Base-by-base conservation (phyloP, 371 early-diverging fungal genomes). In the Syncephalastrum racemosum region DNA sequence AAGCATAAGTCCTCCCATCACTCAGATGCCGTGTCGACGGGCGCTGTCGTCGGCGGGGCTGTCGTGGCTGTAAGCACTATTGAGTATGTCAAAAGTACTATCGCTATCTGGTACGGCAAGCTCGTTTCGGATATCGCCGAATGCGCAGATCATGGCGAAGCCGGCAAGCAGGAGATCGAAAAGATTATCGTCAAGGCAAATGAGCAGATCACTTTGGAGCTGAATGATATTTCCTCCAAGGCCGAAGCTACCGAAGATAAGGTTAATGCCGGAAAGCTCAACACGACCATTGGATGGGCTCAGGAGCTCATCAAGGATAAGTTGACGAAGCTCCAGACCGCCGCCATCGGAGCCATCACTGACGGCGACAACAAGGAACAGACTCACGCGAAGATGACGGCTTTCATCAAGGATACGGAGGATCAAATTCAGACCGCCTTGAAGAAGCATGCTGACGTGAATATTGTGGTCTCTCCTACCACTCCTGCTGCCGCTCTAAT, bases 41-140 rank as follows among this genome's bases (percentile, higher is more conserved):
- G 20, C 22, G 56, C 36, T 36, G 39, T 16, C 18, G 54, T 46
- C 13, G 54, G 24, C 24, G 54, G 58, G 22, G 50, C 31, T 0
- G 58, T 50, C 8, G 51, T 57, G n/a, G 23, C 27, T 14, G 31
- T 58, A 18, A 44, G 50, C 20, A 51, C 45, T 45, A 58, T 50
- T 18, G 54, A 45, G 1, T 41, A 68, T 52, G 64, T 66, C 15
- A 60, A 70, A 47, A 64, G 63, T 6, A 58, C 56, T n/a, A 24
- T 73, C 10, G 50, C 62, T 12, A 54, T 56, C 15, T 71, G 72
- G 72, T 68, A 61, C 40, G 59, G 43, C n/a, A 49, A 71, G 31
- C 44, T 66, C 15, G 49, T 50, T n/a, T 50, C 63, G 16, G 68
- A 71, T 31, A 55, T 71, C 22, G 44, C 56, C 46, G 61, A 47